These are phyloP conservation scores for Peronospora farinosa DNA, from an alignment of 352 stramenopile species.

Conservation along the genomic window DNA sequence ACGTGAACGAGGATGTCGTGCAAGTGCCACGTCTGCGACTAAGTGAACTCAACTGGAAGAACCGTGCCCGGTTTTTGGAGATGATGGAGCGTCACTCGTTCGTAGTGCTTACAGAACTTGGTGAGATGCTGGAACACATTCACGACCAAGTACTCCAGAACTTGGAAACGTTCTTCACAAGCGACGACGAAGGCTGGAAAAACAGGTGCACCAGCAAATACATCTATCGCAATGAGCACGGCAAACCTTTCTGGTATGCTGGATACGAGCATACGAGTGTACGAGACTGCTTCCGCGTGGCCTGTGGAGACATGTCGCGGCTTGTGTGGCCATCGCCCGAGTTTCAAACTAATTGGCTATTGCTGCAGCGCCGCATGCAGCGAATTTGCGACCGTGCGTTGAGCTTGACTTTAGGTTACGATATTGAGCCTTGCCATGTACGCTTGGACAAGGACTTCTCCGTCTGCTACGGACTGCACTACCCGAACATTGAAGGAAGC, in stretches of 20 bases:
- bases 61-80: conserved; percentile 37
- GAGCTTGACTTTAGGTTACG: conserved; percentile 45
- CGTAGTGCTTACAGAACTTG: conserved; percentile 52
- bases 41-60: conserved; percentile 41
- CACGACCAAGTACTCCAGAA: conserved; percentile 33
- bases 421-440: conserved; percentile 22
- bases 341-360: conserved; percentile 40
- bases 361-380: conserved; percentile 38
- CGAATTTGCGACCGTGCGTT: conserved; percentile 49
- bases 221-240: conserved; percentile 50
- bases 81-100: conserved; percentile 60
- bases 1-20: background rate
- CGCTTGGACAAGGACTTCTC: conserved; percentile 46
- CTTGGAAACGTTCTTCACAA: conserved; percentile 47
- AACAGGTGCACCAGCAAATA: conserved; percentile 44
- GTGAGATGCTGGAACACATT: conserved; percentile 31
- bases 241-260: conserved; percentile 59
- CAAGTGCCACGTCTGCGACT: conserved; percentile 39
- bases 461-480: conserved; percentile 60
- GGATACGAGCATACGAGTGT: conserved; percentile 54
- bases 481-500: conserved; percentile 44
- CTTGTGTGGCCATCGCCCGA: conserved; percentile 37
- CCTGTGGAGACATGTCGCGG: conserved; percentile 43
- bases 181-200: conserved; percentile 32
- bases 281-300: conserved; percentile 53